Conservation (phyloP, 2,329 filamentous ascomycete genomes). For the Helminthosporium solani region DNA sequence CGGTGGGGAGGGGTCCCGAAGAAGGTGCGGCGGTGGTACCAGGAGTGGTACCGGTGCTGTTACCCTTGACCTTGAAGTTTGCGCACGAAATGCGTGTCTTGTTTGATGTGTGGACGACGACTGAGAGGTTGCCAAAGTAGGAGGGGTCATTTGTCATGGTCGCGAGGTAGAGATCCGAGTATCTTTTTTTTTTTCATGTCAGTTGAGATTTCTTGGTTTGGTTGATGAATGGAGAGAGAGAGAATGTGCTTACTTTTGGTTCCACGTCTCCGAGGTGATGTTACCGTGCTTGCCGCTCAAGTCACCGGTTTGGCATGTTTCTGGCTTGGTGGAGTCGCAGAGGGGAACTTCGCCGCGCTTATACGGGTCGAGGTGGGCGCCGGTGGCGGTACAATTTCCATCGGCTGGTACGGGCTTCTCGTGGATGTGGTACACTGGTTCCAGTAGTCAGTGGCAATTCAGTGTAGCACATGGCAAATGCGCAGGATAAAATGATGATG, state of each 20-base stretch:
- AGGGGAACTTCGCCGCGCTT: slow-evolving; percentile 40
- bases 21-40: slow-evolving; percentile 12
- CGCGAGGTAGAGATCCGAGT: slow-evolving; percentile 53
- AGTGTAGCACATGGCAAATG: background rate
- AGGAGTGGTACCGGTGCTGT: slow-evolving; percentile 47
- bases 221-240: background rate
- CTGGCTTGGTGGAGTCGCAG: slow-evolving; percentile 41
- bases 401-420: slow-evolving; percentile 43
- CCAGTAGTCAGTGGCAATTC: slow-evolving; percentile 4
- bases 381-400: slow-evolving; percentile 47
- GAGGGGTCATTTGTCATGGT: slow-evolving; percentile 43
- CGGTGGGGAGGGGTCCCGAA: slow-evolving; percentile 16
- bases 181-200: slow-evolving; percentile 31
- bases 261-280: slow-evolving; percentile 32
- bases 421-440: slow-evolving; percentile 50
- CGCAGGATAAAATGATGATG: too few relatives aligned
- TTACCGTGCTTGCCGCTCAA: slow-evolving; percentile 49
- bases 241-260: slow-evolving; percentile 46
- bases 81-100: slow-evolving; percentile 58
- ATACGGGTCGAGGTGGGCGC: slow-evolving; percentile 48
- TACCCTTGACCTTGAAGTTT: slow-evolving; percentile 57
- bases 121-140: slow-evolving; percentile 56
- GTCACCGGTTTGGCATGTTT: slow-evolving; percentile 49
- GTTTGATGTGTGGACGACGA: slow-evolving; percentile 57
- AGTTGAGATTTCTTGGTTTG: background rate